Conservation (phyloP, 257 asterid species). For the Nicotiana undulata region DNA sequence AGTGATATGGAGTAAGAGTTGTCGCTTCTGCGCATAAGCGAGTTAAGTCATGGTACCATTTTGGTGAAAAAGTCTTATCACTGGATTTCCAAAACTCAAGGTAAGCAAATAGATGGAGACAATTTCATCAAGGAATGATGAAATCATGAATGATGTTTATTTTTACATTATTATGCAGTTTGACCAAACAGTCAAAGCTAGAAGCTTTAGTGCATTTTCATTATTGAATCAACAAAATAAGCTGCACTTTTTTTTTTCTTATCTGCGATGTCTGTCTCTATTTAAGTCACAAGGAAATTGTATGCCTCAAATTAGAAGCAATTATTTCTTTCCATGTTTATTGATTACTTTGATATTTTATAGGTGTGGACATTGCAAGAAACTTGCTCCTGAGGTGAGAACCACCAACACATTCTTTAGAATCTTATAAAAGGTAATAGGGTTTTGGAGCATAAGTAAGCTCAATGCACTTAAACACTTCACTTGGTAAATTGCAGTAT, state of each 20-base stretch:
- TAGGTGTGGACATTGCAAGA: conserved; percentile 79
- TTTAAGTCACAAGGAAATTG: not conserved
- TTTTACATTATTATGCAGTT: not conserved
- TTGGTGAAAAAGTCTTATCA: too few relatives aligned
- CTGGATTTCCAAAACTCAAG: not conserved
- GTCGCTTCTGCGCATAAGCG: not conserved
- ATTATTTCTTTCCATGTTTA: not conserved
- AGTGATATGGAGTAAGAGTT: not conserved
- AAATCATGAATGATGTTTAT: not conserved
- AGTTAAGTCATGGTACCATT: not conserved
- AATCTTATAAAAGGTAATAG: not conserved
- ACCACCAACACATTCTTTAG: not conserved
- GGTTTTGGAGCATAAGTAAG: not conserved
- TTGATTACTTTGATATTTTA: conserved; percentile 5
- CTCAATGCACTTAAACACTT: not conserved
- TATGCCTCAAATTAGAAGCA: not conserved
- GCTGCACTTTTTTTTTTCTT: not conserved
- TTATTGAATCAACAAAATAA: not conserved
- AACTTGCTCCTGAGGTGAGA: conserved; percentile 69
- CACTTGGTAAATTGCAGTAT: conserved; percentile 31
- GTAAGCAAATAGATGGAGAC: not conserved
- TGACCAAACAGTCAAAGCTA: not conserved
- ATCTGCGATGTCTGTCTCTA: not conserved
- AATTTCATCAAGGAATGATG: not conserved
- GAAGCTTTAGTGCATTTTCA: not conserved